Percentiles rank a stretch among this genome's conserved stretches.
Evolutionary conservation across 371 early-diverging fungal genomes (phyloP).

Genomic region (Nosema muscidifuracis): DNA sequence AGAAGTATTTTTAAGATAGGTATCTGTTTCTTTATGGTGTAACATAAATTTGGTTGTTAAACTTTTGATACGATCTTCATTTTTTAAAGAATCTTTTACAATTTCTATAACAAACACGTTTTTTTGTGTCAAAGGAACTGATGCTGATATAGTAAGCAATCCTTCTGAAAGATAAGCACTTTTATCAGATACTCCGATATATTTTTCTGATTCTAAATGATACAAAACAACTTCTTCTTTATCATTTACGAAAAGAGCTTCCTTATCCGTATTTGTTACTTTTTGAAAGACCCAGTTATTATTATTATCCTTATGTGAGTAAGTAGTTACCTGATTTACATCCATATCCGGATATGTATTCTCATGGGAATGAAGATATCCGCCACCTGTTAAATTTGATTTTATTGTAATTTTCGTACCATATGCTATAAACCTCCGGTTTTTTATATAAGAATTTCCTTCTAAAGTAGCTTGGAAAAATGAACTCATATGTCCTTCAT

Average conservation of each 20-base stretch:
- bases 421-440: conserved; percentile 81
- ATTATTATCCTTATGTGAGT: conserved; percentile 88
- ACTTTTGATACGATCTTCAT: conserved; percentile 63
- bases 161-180: conserved; percentile 68
- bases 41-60: conserved; percentile 79
- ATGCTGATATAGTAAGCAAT: conserved; percentile 54
- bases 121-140: conserved; percentile 53
- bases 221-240: conserved; percentile 56
- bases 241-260: conserved; percentile 36
- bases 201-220: conserved; percentile 62
- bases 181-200: conserved; percentile 73
- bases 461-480: conserved; percentile 84
- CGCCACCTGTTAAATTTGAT: conserved; percentile 77
- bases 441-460: conserved; percentile 71
- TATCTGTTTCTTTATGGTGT: conserved; percentile 70
- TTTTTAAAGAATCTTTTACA: conserved; percentile 46
- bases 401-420: conserved; percentile 83
- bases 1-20: conserved; percentile 73
- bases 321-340: conserved; percentile 78
- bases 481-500: conserved; percentile 94
- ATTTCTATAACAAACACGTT: conserved; percentile 50
- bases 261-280: conserved; percentile 45
- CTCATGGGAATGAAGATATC: conserved; percentile 85
- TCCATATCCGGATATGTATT: conserved; percentile 77
- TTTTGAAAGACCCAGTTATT: conserved; percentile 74